Conservation (phyloP, 768 basidiomycete species). For the Lactarius quietus region DNA sequence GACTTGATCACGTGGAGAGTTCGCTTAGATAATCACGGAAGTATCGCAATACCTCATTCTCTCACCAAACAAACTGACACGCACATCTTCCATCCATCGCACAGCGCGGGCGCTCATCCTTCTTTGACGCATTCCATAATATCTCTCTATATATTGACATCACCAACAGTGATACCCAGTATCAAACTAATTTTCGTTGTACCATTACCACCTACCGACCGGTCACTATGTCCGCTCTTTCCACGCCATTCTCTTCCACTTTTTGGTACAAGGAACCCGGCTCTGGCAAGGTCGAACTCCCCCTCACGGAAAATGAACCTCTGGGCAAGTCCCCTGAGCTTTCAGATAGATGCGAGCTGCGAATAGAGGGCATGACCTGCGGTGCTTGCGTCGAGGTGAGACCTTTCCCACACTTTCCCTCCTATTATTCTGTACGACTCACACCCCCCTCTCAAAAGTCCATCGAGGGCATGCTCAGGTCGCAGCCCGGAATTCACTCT, state of each 20-base stretch:
- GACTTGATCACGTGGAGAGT: conserved; percentile 1
- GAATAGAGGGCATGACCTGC: conserved; percentile 90
- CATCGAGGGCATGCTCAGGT: conserved; percentile 79
- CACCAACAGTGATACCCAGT: background rate
- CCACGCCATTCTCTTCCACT: conserved; percentile 14
- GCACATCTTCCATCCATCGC: background rate
- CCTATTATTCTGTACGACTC: background rate
- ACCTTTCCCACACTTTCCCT: conserved; percentile 2
- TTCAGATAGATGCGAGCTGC: conserved; percentile 64
- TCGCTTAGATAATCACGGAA: background rate
- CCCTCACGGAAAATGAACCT: conserved; percentile 30
- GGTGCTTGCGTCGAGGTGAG: conserved; percentile 83
- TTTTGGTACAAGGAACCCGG: conserved; percentile 18
- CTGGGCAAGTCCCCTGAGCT: conserved; percentile 28
- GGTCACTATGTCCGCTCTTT: conserved; percentile 14
- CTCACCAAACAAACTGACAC: background rate
- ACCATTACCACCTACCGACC: too few relatives aligned
- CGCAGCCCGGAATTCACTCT: conserved; percentile 84
- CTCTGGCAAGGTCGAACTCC: conserved; percentile 33
- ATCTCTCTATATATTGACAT: background rate
- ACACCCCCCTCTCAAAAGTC: conserved; percentile 45
- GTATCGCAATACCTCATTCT: too few relatives aligned
- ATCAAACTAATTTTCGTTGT: background rate
- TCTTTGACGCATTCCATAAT: background rate
- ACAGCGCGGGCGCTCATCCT: background rate